A percentile compares a stretch with the other conserved stretches of the same genome.
These are phyloP conservation scores for Dendrocalamus latiflorus DNA, from an alignment of 202 grass and related monocot genomes.

Conservation along the genomic window DNA sequence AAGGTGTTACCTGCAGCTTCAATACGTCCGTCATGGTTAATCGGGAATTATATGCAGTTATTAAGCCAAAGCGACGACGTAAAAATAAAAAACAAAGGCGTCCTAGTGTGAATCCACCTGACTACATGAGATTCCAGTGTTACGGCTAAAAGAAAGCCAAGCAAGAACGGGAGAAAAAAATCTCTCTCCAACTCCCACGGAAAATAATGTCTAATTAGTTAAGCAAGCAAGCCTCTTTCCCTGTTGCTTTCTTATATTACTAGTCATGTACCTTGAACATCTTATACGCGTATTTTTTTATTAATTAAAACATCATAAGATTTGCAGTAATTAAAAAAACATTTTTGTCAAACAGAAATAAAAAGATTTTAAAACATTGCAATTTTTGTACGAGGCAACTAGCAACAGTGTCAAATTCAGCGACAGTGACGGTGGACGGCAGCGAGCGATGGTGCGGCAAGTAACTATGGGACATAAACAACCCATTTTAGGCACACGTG, in stretches of 20 bases:
- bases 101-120: neutral
- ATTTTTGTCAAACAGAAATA: no score
- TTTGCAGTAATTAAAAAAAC: no score
- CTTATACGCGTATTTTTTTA: no score
- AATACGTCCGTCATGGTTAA: neutral
- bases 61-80: neutral
- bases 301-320: no score
- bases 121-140: neutral
- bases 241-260: neutral
- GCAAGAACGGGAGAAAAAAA: neutral
- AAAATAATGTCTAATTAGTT: neutral
- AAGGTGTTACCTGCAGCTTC: neutral
- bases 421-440: no score
- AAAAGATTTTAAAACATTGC: no score
- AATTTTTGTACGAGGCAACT: no score
- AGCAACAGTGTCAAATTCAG: no score
- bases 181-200: neutral
- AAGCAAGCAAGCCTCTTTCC: neutral
- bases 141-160: conserved; percentile 6
- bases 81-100: neutral
- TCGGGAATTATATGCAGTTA: neutral
- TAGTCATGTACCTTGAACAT: no score
- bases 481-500: no score
- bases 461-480: no score
- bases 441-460: no score